Conservation (phyloP, 331 rosid species). For the Malus hybrid region DNA sequence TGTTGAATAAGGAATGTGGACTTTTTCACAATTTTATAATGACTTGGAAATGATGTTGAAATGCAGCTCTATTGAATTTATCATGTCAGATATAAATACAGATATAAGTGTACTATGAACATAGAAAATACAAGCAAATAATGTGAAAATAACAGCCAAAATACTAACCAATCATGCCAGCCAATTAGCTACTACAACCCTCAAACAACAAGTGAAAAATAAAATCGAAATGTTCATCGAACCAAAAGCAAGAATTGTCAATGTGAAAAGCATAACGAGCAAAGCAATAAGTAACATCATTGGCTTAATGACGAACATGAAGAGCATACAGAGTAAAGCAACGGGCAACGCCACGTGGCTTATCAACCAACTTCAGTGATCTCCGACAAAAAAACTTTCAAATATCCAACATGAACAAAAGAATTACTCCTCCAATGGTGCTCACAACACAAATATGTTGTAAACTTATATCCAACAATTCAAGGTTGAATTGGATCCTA, state of each 20-base stretch:
- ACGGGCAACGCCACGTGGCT: not conserved
- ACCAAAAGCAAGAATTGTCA: not conserved
- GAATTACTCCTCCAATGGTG: not conserved
- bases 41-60: no score
- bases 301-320: not conserved
- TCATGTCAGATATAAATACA: no score
- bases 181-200: not conserved
- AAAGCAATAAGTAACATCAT: not conserved
- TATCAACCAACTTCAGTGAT: not conserved
- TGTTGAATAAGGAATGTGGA: not conserved
- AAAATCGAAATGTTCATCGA: not conserved
- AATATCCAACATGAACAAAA: not conserved
- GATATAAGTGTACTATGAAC: no score
- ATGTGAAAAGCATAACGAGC: not conserved
- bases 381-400: not conserved
- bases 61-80: no score
- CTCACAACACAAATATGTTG: not conserved
- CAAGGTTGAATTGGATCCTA: not conserved
- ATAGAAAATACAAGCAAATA: no score
- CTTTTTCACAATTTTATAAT: not conserved
- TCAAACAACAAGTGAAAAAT: not conserved
- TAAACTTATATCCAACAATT: not conserved
- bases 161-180: not conserved
- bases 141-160: not conserved
- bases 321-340: not conserved